These are phyloP conservation scores for Colletotrichum neosansevieriae DNA, from an alignment of 2,329 filamentous ascomycete species.

Conservation along the genomic window DNA sequence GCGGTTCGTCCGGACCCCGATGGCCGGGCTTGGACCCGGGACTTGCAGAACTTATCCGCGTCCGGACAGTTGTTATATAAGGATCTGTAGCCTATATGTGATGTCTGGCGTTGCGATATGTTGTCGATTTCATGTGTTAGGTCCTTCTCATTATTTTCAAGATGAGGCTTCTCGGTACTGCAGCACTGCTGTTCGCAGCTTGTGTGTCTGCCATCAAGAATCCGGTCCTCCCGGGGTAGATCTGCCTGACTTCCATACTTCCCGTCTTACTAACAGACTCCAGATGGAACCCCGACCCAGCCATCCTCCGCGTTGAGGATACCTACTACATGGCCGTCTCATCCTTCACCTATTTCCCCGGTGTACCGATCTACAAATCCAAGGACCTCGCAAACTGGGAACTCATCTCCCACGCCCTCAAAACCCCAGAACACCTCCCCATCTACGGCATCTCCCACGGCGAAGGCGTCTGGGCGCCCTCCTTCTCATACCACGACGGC, in stretches of 20 bases:
- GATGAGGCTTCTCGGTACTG: conserved; percentile 29
- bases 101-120: neutral
- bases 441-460: conserved; percentile 24
- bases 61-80: neutral
- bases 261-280: neutral
- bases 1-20: conserved; percentile 9
- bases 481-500: conserved; percentile 45
- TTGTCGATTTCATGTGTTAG: neutral
- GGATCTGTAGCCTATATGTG: neutral
- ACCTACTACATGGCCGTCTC: conserved; percentile 28
- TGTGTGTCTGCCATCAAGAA: conserved; percentile 35
- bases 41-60: neutral
- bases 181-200: conserved; percentile 21
- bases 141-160: neutral
- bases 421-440: conserved; percentile 23
- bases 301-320: conserved; percentile 26
- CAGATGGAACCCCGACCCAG: conserved; percentile 37
- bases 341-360: conserved; percentile 65
- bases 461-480: conserved; percentile 33
- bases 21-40: neutral
- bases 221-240: conserved; percentile 29
- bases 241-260: neutral
- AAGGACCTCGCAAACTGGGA: conserved; percentile 44
- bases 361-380: conserved; percentile 56
- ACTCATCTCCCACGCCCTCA: conserved; percentile 22